phyloP scores from a whole-genome alignment of 129 eudicot genomes.

The Dittrichia graveolens region DNA sequence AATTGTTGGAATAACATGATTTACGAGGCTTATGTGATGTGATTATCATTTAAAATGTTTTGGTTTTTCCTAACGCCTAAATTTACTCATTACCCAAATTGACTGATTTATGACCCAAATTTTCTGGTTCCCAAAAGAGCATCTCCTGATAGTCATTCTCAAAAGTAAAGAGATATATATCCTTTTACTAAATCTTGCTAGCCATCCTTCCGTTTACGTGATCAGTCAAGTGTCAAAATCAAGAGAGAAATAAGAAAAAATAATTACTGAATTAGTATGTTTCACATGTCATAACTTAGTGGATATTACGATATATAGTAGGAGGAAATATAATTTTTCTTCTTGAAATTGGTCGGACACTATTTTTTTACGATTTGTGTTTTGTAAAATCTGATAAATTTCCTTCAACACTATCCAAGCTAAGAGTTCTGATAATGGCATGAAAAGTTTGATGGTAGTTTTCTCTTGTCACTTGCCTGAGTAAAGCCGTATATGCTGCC shows the following conservation, averaged over 20 bases:
- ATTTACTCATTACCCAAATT: neutral
- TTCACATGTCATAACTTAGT: too few relatives aligned
- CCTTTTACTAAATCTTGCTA: too few relatives aligned
- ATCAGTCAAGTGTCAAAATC: too few relatives aligned
- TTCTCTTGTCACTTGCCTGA: constrained; percentile 7
- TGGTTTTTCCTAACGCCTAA: neutral
- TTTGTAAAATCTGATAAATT: too few relatives aligned
- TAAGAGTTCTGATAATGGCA: neutral
- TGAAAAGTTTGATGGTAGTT: neutral
- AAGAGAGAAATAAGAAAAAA: too few relatives aligned
- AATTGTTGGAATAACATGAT: neutral
- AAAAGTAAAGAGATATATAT: neutral
- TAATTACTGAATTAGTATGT: too few relatives aligned
- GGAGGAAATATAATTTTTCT: too few relatives aligned
- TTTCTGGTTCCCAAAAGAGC: neutral
- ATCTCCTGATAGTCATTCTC: neutral
- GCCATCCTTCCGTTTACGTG: too few relatives aligned
- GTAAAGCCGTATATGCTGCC: constrained; percentile 22
- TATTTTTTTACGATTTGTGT: too few relatives aligned
- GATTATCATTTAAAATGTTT: neutral
- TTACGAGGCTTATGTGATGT: neutral
- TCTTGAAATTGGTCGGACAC: too few relatives aligned
- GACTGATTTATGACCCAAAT: neutral
- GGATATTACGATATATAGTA: too few relatives aligned
- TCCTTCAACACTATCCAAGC: too few relatives aligned